Percentiles rank a stretch among this genome's conserved stretches.
Conservation (phyloP, 2,329 filamentous ascomycete genomes). For the Alternaria metachromatica region DNA sequence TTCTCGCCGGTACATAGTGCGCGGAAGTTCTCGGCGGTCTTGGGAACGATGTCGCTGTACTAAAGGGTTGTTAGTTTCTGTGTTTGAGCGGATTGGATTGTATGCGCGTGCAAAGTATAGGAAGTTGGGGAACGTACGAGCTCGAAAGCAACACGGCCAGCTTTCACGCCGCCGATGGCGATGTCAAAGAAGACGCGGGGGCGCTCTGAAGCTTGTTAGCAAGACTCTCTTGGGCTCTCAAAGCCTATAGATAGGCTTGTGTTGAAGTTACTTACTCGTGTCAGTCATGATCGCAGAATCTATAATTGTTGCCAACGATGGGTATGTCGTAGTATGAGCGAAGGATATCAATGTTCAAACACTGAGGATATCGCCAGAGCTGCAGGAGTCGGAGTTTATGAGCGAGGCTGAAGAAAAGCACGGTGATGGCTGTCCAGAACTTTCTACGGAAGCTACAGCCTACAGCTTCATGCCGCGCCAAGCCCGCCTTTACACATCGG, state of each 20-base stretch:
- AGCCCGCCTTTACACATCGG: slow-evolving; percentile 21
- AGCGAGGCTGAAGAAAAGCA: slow-evolving; percentile 32
- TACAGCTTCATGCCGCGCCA: slow-evolving; percentile 28
- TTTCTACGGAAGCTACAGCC: slow-evolving; percentile 38
- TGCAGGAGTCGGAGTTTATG: neutral
- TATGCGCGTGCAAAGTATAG: neutral
- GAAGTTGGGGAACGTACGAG: slow-evolving; percentile 61
- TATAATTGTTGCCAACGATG: neutral
- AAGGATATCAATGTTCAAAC: neutral
- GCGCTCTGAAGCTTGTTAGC: slow-evolving; percentile 57
- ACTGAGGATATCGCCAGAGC: neutral
- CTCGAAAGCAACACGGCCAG: slow-evolving; percentile 85
- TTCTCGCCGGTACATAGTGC: slow-evolving; percentile 95
- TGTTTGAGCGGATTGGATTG: neutral
- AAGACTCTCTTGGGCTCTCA: neutral
- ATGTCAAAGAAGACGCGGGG: slow-evolving; percentile 94
- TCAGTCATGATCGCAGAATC: slow-evolving; percentile 33
- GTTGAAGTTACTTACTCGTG: slow-evolving; percentile 23
- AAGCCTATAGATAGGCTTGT: neutral
- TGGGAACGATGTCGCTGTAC: slow-evolving; percentile 72
- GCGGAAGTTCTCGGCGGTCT: slow-evolving; percentile 96
- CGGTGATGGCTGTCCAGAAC: slow-evolving; percentile 38
- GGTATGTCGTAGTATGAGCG: neutral
- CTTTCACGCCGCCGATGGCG: slow-evolving; percentile 73
- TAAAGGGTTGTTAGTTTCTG: slow-evolving; percentile 19